Percentiles rank a stretch among this genome's conserved stretches.
These are phyloP conservation scores for Pholiota conissans DNA, from an alignment of 768 basidiomycete genomes.

Conservation along the genomic window DNA sequence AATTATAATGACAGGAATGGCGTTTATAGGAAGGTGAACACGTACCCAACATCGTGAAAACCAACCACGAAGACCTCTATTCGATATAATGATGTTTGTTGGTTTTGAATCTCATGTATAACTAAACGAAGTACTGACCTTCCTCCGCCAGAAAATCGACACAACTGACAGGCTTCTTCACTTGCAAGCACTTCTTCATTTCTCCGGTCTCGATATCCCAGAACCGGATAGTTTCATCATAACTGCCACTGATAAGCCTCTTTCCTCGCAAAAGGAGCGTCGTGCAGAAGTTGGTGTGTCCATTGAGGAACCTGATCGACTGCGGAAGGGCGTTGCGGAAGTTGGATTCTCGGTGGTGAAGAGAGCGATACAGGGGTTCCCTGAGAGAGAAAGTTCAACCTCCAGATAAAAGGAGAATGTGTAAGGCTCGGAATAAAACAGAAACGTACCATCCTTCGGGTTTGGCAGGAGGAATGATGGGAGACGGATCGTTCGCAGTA, in stretches of 20 bases:
- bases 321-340: conserved; percentile 77
- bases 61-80: conserved; percentile 89
- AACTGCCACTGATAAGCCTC: conserved; percentile 84
- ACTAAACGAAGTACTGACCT: conserved; percentile 39
- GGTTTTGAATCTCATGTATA: not conserved
- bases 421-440: too few relatives aligned
- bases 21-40: conserved; percentile 3
- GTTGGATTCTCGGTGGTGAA: conserved; percentile 86
- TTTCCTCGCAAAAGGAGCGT: conserved; percentile 67
- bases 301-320: conserved; percentile 72
- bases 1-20: not conserved
- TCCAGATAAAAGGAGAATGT: not conserved
- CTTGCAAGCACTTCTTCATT: conserved; percentile 72
- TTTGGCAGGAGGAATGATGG: conserved; percentile 56
- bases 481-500: conserved; percentile 70
- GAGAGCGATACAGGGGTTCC: conserved; percentile 70
- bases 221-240: conserved; percentile 90
- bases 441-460: conserved; percentile 71
- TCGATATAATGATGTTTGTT: not conserved
- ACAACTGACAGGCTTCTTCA: conserved; percentile 90
- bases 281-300: conserved; percentile 88
- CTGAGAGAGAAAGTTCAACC: conserved; percentile 19
- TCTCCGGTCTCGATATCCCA: conserved; percentile 76
- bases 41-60: conserved; percentile 89
- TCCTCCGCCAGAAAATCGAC: conserved; percentile 84